phyloP scores from a whole-genome alignment of 2,329 filamentous ascomycete genomes.

The Fusarium domesticum region DNA sequence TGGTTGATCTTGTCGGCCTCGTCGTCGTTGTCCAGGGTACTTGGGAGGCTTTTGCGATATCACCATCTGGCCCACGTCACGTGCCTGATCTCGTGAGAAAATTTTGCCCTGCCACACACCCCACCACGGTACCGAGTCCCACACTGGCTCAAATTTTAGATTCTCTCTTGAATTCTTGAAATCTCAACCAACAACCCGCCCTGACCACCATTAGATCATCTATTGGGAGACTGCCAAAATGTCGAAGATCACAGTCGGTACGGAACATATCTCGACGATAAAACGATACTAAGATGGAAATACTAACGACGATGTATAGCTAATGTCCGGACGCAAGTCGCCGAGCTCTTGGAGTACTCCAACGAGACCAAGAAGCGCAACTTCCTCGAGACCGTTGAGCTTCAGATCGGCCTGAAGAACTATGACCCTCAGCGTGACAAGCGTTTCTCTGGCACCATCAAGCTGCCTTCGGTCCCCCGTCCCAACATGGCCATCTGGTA shows the following conservation, averaged over 20 bases:
- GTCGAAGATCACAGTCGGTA: constrained; percentile 83
- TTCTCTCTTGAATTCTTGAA: constrained; percentile 18
- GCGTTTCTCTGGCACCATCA: constrained; percentile 99
- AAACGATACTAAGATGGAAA: constrained; percentile 17
- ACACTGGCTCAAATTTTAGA: constrained; percentile 19
- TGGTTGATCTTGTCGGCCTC: neutral
- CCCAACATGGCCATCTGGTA: constrained; percentile 82
- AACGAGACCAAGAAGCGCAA: constrained; percentile 94
- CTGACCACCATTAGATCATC: constrained; percentile 72
- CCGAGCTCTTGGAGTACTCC: constrained; percentile 93
- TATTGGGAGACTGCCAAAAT: constrained; percentile 87
- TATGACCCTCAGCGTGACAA: constrained; percentile 99
- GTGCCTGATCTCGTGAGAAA: constrained; percentile 34
- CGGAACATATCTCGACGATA: too few relatives aligned
- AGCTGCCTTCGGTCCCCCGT: constrained; percentile 85
- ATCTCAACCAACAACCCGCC: constrained; percentile 30
- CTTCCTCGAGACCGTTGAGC: constrained; percentile 93
- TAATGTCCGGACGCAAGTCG: constrained; percentile 94
- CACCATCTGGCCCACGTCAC: constrained; percentile 21
- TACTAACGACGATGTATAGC: constrained; percentile 47
- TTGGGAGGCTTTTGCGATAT: constrained; percentile 11
- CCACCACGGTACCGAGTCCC: constrained; percentile 27
- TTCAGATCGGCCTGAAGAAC: constrained; percentile 95
- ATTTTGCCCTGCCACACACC: constrained; percentile 34
- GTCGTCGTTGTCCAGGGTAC: neutral